Evolutionary conservation across 192 early-diverging fungal species (phyloP).

Genomic region (Coemansia sp.): DNA sequence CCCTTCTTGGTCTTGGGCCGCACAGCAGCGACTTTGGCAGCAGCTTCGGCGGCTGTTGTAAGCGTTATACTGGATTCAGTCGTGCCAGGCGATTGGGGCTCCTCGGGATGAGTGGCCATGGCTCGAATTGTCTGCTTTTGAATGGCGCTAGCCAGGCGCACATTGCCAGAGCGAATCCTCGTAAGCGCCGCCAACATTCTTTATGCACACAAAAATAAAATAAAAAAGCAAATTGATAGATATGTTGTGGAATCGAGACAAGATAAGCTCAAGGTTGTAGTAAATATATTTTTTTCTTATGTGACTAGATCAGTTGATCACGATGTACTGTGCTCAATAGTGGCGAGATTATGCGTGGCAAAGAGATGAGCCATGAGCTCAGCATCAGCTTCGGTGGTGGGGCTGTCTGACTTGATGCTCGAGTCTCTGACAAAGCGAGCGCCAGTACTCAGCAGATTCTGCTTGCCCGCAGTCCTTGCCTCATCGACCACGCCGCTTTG

Average conservation of each 20-base stretch:
- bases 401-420: neutral
- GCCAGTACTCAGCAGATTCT: conserved; percentile 34
- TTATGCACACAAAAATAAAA: neutral
- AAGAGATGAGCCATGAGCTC: conserved; percentile 44
- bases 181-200: conserved; percentile 6
- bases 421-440: conserved; percentile 30
- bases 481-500: conserved; percentile 39
- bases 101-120: conserved; percentile 9
- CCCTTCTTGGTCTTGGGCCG: conserved; percentile 9
- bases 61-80: neutral
- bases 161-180: conserved; percentile 6
- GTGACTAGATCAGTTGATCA: neutral
- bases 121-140: neutral
- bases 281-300: neutral
- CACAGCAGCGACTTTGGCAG: neutral
- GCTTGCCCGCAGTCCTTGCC: conserved; percentile 38
- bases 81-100: neutral
- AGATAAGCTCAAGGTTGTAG: neutral
- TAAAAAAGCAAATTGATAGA: neutral
- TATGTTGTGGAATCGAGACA: neutral
- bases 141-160: neutral
- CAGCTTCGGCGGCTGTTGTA: conserved; percentile 2
- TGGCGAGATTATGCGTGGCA: conserved; percentile 25
- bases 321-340: conserved; percentile 2
- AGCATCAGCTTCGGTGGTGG: conserved; percentile 18